These are phyloP conservation scores for Xylaria hypoxylon DNA, from an alignment of 2,329 filamentous ascomycete genomes.

Conservation along the genomic window DNA sequence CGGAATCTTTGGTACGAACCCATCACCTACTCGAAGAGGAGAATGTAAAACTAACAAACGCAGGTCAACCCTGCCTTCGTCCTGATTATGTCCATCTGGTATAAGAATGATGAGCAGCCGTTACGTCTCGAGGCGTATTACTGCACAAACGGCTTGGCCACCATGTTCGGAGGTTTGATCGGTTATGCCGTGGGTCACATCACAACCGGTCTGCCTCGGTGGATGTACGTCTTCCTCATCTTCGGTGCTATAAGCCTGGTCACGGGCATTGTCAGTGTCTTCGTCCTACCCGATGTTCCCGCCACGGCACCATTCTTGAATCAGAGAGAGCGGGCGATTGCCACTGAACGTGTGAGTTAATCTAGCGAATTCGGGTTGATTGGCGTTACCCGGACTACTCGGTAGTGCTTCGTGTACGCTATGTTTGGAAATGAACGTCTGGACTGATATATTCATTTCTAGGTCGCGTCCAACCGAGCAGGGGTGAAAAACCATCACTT, in stretches of 20 bases:
- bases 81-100: conserved; percentile 54
- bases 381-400: no score
- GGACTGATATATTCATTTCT: neutral
- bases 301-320: conserved; percentile 71
- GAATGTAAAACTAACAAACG: conserved; percentile 13
- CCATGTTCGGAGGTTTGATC: conserved; percentile 67
- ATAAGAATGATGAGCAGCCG: conserved; percentile 59
- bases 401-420: neutral
- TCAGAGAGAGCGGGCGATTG: conserved; percentile 65
- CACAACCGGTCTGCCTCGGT: conserved; percentile 49
- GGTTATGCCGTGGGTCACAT: conserved; percentile 72
- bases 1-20: conserved; percentile 61
- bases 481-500: conserved; percentile 66
- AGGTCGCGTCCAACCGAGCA: conserved; percentile 61
- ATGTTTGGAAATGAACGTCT: neutral
- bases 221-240: conserved; percentile 64
- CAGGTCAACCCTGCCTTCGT: conserved; percentile 62
- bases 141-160: conserved; percentile 56
- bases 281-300: conserved; percentile 71
- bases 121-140: conserved; percentile 67
- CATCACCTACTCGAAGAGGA: neutral
- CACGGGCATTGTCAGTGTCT: conserved; percentile 68
- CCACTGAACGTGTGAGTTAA: conserved; percentile 58
- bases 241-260: conserved; percentile 66
- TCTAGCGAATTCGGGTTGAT: neutral